Evolutionary conservation across 108 stramenopile genomes (phyloP), one percentile per base, ranked within the genome.

Genomic region (Aurantiochytrium sp.): DNA sequence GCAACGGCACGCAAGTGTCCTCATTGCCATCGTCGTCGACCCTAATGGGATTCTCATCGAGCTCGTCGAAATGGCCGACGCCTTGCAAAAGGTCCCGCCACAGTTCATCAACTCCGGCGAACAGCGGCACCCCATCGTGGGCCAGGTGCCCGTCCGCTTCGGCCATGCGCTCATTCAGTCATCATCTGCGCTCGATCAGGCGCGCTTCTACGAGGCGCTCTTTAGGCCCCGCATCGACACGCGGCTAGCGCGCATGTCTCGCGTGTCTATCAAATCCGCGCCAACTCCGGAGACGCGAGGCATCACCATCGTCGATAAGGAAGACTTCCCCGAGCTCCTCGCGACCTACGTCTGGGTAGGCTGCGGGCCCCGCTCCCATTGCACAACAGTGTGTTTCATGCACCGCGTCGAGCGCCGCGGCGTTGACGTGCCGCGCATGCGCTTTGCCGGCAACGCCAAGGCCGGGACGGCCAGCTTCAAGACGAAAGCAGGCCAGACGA

Each of bases 11-110:
- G 10, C 73, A 12, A 48, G 36, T 12, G 73, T 81, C 0, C 42
- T 81, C 45, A 81, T 81, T 48, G 73, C 73, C n/a, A 30, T 81
- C 27, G 39, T 81, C 8, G 73, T 81, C 24, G 73, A 81, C 73
- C 73, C 73, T 8, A 81, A 81, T 81, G 73, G 73, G 12, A 81
- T 81, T 81, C 45, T 81, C 27, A 24, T 81, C 30, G 42, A 81
- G 45, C 73, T 81, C 27, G 73, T 81, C 12, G 73, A 81, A 24
- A 81, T 81, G 73, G 6, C 73, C 42, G 39, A 81, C 1, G 30
- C 24, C 45, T 24, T 81, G 42, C 73, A 27, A 22, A 81, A 81
- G 24, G 45, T 81, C 6, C 73, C 39, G 12, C 36, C 73, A 6
- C 39, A 81, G 36, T 42, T 48, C 32, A 6, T 81, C 0, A 34